A percentile compares a stretch with the other conserved stretches of the same genome.
These are phyloP conservation scores for Ensete ventricosum DNA, from an alignment of 176 grass and related monocot species.

Conservation along the genomic window DNA sequence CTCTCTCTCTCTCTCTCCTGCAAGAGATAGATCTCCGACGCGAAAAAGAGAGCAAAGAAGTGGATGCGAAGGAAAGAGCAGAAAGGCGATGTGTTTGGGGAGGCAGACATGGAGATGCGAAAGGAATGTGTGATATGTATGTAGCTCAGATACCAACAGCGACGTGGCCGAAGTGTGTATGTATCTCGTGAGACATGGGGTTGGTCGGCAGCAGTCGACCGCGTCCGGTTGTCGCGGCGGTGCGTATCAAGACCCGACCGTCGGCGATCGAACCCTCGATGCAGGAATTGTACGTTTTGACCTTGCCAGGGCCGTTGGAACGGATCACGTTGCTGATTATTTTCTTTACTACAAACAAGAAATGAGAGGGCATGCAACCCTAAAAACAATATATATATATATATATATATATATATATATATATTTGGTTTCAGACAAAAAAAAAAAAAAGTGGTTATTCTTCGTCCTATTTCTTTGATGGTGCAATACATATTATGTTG, in stretches of 20 bases:
- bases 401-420: too few relatives aligned
- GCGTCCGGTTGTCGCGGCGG: neutral
- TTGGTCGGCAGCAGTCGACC: too few relatives aligned
- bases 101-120: neutral
- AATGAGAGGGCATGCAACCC: too few relatives aligned
- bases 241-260: too few relatives aligned
- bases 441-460: too few relatives aligned
- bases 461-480: too few relatives aligned
- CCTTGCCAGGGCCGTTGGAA: neutral
- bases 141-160: neutral
- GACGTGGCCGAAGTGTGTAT: neutral
- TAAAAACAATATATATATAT: too few relatives aligned
- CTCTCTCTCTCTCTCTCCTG: neutral
- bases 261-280: too few relatives aligned
- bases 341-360: too few relatives aligned
- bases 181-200: neutral
- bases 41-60: neutral
- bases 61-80: neutral
- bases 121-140: neutral
- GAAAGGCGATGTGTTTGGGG: neutral
- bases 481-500: too few relatives aligned
- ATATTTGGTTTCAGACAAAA: too few relatives aligned
- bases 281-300: neutral
- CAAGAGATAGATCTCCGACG: neutral
- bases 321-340: too few relatives aligned